Conservation (phyloP, 1,139 yeast species). For the Taiozyma onychis region DNA sequence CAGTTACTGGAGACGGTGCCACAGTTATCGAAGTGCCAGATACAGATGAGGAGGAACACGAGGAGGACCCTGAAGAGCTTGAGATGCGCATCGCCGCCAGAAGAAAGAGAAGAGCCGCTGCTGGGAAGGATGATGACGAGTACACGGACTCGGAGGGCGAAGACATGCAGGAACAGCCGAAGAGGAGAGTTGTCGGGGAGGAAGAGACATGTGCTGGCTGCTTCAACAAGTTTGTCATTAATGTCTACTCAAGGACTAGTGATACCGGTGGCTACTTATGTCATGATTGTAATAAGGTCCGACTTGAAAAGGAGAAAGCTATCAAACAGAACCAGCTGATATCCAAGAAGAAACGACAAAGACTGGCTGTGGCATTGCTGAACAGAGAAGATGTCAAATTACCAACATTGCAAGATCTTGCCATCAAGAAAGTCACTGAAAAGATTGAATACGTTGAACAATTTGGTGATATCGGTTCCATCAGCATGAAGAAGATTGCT, state of each 20-base stretch:
- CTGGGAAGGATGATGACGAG: constrained; percentile 30
- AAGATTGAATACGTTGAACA: constrained; percentile 75
- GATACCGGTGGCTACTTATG: constrained; percentile 54
- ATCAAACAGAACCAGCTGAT: constrained; percentile 47
- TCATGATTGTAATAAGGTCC: constrained; percentile 50
- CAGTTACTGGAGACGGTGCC: constrained; percentile 19
- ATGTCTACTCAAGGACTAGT: constrained; percentile 58
- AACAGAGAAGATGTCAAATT: constrained; percentile 60
- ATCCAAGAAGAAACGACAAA: constrained; percentile 69
- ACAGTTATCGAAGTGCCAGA: background rate
- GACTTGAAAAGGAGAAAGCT: constrained; percentile 34
- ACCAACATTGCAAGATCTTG: constrained; percentile 74
- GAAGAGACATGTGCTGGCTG: constrained; percentile 56
- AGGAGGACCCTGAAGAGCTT: constrained; percentile 24
- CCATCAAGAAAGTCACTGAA: constrained; percentile 64
- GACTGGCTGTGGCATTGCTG: constrained; percentile 76
- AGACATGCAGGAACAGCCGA: constrained; percentile 23
- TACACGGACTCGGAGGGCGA: constrained; percentile 31
- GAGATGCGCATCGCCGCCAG: constrained; percentile 40
- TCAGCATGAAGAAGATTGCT: constrained; percentile 60
- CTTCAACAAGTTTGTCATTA: constrained; percentile 46
- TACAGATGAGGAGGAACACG: constrained; percentile 8
- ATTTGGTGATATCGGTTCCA: constrained; percentile 71
- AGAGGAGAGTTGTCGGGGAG: constrained; percentile 35
- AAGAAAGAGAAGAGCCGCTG: constrained; percentile 26